Percentiles rank a stretch among this genome's conserved stretches.
phyloP scores from a whole-genome alignment of 2,329 filamentous ascomycete species.

The Ceratocystis diversiconidia region DNA sequence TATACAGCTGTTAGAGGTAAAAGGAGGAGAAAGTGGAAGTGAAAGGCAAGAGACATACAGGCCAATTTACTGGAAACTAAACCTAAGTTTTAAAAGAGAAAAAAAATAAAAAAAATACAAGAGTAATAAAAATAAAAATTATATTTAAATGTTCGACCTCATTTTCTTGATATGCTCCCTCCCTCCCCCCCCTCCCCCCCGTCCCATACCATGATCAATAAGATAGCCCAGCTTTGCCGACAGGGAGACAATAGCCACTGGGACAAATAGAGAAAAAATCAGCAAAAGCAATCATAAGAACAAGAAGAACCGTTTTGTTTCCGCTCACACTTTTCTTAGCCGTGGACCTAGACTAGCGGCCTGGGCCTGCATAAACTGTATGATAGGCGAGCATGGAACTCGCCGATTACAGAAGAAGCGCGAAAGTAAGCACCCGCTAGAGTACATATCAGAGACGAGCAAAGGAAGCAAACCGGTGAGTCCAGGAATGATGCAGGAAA shows the following conservation, averaged over 20 bases:
- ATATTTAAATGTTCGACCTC: too few species aligned
- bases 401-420: neutral
- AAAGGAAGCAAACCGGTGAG: neutral
- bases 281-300: neutral
- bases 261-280: neutral
- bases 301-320: neutral
- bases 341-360: neutral
- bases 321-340: neutral
- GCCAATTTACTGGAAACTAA: neutral
- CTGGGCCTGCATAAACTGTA: neutral
- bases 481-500: neutral
- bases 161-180: neutral
- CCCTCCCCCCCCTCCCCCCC: neutral
- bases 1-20: neutral
- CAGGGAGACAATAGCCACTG: neutral
- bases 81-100: neutral
- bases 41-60: neutral
- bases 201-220: constrained; percentile 3
- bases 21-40: neutral
- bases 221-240: neutral
- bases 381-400: neutral
- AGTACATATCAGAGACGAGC: neutral
- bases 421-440: neutral
- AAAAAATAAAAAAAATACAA: neutral
- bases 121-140: too few species aligned